phyloP scores from a whole-genome alignment of 225 moss, liverwort and hornwort species.

The Lunularia cruciata region DNA sequence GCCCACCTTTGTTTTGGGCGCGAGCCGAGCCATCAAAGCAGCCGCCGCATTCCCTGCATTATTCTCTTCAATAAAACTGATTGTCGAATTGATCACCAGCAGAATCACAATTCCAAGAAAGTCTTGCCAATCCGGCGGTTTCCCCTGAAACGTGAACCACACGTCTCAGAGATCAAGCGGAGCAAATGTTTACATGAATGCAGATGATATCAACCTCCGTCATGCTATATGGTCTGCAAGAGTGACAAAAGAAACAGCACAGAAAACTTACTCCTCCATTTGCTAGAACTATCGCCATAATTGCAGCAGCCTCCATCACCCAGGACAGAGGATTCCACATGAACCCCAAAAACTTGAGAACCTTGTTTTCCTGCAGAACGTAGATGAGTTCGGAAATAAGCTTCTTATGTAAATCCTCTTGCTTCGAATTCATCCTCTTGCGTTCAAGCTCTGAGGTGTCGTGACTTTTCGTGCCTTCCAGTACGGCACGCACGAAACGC shows the following conservation, averaged over 20 bases:
- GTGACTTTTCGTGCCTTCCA: too few relatives aligned
- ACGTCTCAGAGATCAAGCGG: neutral
- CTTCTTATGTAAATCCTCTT: too few relatives aligned
- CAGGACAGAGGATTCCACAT: conserved; percentile 46
- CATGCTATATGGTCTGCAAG: too few relatives aligned
- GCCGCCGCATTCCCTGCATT: conserved; percentile 35
- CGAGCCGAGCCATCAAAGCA: conserved; percentile 36
- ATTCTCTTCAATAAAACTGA: conserved; percentile 35
- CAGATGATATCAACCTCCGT: neutral
- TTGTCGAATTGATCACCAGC: conserved; percentile 32
- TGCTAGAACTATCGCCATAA: conserved; percentile 34
- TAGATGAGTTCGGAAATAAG: neutral
- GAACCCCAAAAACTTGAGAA: conserved; percentile 34
- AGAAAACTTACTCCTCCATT: conserved; percentile 28
- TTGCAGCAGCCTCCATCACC: conserved; percentile 36
- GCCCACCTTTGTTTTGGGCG: conserved; percentile 37
- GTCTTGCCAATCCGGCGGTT: conserved; percentile 37
- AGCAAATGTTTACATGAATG: neutral
- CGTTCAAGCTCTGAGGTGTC: too few relatives aligned
- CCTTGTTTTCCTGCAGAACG: conserved; percentile 25
- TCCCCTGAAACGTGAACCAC: conserved; percentile 25
- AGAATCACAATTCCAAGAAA: conserved; percentile 31
- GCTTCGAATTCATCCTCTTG: too few relatives aligned
- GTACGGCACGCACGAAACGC: too few relatives aligned
- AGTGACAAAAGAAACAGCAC: neutral